Percentiles rank a stretch among this genome's conserved stretches.
These are phyloP conservation scores for Obba rivulosa DNA, from an alignment of 768 basidiomycete species.

Conservation along the genomic window DNA sequence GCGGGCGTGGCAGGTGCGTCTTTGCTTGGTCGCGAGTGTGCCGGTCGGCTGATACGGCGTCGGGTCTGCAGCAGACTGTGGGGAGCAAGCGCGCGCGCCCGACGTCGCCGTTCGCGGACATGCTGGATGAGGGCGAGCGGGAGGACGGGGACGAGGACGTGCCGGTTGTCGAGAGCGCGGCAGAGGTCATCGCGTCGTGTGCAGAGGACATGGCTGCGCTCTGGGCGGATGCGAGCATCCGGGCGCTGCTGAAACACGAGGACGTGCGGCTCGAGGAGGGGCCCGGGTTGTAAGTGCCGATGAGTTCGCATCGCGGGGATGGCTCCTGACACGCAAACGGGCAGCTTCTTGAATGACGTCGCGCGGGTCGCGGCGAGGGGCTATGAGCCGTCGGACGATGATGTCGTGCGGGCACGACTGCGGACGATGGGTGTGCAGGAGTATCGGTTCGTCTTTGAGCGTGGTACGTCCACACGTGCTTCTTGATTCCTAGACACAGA, in stretches of 20 bases:
- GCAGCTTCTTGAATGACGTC: conserved; percentile 65
- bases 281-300: conserved; percentile 62
- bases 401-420: conserved; percentile 73
- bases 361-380: conserved; percentile 56
- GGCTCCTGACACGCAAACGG: background rate
- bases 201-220: conserved; percentile 58
- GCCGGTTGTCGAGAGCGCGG: conserved; percentile 41
- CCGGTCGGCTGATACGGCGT: too few species aligned
- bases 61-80: background rate
- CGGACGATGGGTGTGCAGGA: conserved; percentile 78
- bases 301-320: background rate
- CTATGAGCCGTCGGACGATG: conserved; percentile 70
- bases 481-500: background rate
- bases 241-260: conserved; percentile 40
- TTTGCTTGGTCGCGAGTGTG: background rate
- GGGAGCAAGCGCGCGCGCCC: background rate
- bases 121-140: background rate
- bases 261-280: conserved; percentile 51
- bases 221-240: conserved; percentile 60
- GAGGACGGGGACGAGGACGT: conserved; percentile 3
- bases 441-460: conserved; percentile 59
- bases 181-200: conserved; percentile 54
- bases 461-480: conserved; percentile 37
- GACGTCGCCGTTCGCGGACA: background rate
- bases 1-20: background rate